Percentiles rank a stretch among this genome's conserved stretches.
phyloP scores from a whole-genome alignment of 106 monocot species.

The Allium fistulosum region DNA sequence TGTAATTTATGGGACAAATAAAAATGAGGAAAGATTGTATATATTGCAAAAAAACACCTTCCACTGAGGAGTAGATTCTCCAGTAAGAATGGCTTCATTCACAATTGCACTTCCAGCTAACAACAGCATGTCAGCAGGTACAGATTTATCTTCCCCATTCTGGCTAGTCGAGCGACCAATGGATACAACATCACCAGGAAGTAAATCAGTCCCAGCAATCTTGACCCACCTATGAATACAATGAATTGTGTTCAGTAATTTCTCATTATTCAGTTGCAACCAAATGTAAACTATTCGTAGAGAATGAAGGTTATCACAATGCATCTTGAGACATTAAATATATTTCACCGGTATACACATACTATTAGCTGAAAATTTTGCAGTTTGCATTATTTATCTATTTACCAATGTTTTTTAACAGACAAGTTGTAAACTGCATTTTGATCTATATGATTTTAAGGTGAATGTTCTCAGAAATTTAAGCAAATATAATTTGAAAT shows the following conservation, averaged over 20 bases:
- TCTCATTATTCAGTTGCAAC: not conserved
- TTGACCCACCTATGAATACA: constrained; percentile 74
- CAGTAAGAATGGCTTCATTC: constrained; percentile 99
- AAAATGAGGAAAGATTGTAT: too few relatives aligned
- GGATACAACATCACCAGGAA: constrained; percentile 97
- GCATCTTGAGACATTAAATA: too few relatives aligned
- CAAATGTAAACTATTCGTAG: not conserved
- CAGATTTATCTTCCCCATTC: constrained; percentile 80
- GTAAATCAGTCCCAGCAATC: constrained; percentile 85
- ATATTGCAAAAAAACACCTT: constrained; percentile 41
- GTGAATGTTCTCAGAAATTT: too few relatives aligned
- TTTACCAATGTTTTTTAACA: too few relatives aligned
- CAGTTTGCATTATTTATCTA: too few relatives aligned
- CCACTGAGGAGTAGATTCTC: constrained; percentile 99
- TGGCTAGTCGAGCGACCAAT: constrained; percentile 69
- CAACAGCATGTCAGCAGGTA: constrained; percentile 94
- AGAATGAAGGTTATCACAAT: too few relatives aligned
- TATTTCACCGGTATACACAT: too few relatives aligned
- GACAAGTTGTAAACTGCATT: too few relatives aligned
- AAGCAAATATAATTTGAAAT: too few relatives aligned
- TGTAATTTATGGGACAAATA: too few relatives aligned
- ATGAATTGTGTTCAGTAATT: constrained; percentile 7
- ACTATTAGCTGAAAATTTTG: too few relatives aligned
- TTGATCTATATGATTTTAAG: too few relatives aligned
- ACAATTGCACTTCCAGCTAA: constrained; percentile 91